phyloP scores from a whole-genome alignment of 805 yeast genomes.

The Candida awuae region DNA sequence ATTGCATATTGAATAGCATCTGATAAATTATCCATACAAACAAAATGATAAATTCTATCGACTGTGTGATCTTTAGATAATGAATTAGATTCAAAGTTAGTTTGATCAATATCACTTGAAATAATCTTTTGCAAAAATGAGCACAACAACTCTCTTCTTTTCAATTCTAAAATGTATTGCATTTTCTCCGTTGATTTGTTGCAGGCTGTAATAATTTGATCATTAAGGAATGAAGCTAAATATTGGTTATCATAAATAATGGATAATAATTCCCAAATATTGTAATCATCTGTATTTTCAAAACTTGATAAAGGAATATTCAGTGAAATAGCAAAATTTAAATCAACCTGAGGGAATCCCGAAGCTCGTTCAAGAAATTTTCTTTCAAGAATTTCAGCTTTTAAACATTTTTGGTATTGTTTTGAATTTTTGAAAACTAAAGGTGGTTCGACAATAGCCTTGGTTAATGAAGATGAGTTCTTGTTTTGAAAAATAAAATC shows the following conservation, averaged over 20 bases:
- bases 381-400: conserved; percentile 11
- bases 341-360: conserved; percentile 31
- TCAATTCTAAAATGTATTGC: conserved; percentile 15
- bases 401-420: conserved; percentile 10
- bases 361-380: conserved; percentile 16
- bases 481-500: conserved; percentile 16
- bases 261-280: conserved; percentile 50
- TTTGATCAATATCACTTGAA: conserved; percentile 27
- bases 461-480: conserved; percentile 13
- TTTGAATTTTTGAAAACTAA: conserved; percentile 7
- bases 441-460: conserved; percentile 5
- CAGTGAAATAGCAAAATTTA: conserved; percentile 27
- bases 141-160: conserved; percentile 40
- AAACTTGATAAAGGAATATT: conserved; percentile 20
- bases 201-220: conserved; percentile 6
- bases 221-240: conserved; percentile 13
- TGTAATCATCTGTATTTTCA: conserved; percentile 10
- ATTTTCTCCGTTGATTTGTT: conserved; percentile 9
- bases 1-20: conserved; percentile 59
- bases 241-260: conserved; percentile 47
- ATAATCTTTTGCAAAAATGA: conserved; percentile 50
- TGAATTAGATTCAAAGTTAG: conserved; percentile 13
- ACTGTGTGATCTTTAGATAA: conserved; percentile 31
- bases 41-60: conserved; percentile 41
- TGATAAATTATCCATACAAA: conserved; percentile 49